Percentiles rank a stretch among this genome's conserved stretches.
Conservation (phyloP, 495 filamentous ascomycete species). For the Podospora didyma region DNA sequence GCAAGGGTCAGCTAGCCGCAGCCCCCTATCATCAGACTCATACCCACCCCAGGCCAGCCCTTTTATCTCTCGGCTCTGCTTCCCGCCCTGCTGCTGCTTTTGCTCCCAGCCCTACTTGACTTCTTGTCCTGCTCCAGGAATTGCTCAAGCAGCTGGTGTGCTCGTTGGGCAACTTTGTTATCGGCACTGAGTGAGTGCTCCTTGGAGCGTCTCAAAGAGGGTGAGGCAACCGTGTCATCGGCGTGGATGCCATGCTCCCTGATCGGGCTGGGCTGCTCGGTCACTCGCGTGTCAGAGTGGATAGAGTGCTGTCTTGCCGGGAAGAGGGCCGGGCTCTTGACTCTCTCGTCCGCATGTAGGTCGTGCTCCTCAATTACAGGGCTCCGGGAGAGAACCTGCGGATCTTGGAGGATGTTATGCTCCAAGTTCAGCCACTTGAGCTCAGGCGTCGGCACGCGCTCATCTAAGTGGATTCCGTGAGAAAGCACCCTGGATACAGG, state of each 20-base stretch:
- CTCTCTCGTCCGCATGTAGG: slow-evolving; percentile 11
- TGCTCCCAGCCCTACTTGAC: slow-evolving; percentile 7
- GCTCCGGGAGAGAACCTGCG: slow-evolving; percentile 10
- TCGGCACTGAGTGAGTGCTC: slow-evolving; percentile 10
- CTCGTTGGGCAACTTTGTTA: slow-evolving; percentile 12
- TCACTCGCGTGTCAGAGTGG: slow-evolving; percentile 3
- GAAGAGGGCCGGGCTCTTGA: slow-evolving; percentile 4
- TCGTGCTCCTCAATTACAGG: slow-evolving; percentile 11
- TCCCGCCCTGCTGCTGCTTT: slow-evolving; percentile 13
- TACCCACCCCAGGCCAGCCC: neutral
- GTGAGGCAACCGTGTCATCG: slow-evolving; percentile 8
- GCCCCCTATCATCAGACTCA: neutral
- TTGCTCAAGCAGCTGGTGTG: slow-evolving; percentile 18
- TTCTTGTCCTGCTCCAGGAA: slow-evolving; percentile 18
- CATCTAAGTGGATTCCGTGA: slow-evolving; percentile 14
- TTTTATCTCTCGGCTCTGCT: neutral
- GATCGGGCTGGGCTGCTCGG: neutral
- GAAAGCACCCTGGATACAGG: neutral
- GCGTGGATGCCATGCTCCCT: slow-evolving; percentile 1
- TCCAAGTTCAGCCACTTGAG: slow-evolving; percentile 4
- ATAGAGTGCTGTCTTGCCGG: slow-evolving; percentile 12
- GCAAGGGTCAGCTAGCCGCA: neutral
- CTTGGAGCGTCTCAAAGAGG: neutral
- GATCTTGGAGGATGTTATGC: slow-evolving; percentile 14
- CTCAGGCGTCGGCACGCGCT: slow-evolving; percentile 16